phyloP scores from a whole-genome alignment of 2,329 filamentous ascomycete species.

The Trichoderma atrobrunneum region DNA sequence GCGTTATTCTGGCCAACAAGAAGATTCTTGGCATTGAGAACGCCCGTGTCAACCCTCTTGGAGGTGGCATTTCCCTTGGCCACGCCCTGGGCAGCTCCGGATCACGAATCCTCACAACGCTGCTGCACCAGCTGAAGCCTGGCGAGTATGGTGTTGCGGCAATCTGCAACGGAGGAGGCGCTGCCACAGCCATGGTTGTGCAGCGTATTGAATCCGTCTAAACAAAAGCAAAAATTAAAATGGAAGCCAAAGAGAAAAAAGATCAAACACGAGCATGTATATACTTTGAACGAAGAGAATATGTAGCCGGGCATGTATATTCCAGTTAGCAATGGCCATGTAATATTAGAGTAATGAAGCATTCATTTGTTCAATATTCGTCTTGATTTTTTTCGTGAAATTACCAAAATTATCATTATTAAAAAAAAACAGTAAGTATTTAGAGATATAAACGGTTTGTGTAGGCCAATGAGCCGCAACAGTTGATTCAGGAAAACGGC shows the following conservation, averaged over 20 bases:
- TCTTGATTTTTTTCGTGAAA: neutral
- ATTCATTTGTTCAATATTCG: neutral
- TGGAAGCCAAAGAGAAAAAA: neutral
- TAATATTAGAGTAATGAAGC: slow-evolving; percentile 10
- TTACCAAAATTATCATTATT: neutral
- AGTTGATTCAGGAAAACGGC: neutral
- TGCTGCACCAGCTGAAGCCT: slow-evolving; percentile 86
- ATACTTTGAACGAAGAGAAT: neutral
- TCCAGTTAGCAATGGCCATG: neutral
- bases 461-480: neutral
- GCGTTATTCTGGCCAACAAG: slow-evolving; percentile 90
- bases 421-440: neutral
- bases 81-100: slow-evolving; percentile 93
- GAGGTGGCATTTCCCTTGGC: slow-evolving; percentile 87
- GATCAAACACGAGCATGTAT: neutral
- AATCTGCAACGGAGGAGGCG: slow-evolving; percentile 95
- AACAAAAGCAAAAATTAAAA: neutral
- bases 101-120: slow-evolving; percentile 81
- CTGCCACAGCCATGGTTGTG: slow-evolving; percentile 86
- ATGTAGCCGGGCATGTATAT: neutral
- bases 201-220: slow-evolving; percentile 68
- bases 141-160: slow-evolving; percentile 94
- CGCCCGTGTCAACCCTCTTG: slow-evolving; percentile 80
- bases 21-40: slow-evolving; percentile 82
- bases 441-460: too few species aligned